Evolutionary conservation across 164 flowering plant species (phyloP).

Genomic region (Magnolia sinica): DNA sequence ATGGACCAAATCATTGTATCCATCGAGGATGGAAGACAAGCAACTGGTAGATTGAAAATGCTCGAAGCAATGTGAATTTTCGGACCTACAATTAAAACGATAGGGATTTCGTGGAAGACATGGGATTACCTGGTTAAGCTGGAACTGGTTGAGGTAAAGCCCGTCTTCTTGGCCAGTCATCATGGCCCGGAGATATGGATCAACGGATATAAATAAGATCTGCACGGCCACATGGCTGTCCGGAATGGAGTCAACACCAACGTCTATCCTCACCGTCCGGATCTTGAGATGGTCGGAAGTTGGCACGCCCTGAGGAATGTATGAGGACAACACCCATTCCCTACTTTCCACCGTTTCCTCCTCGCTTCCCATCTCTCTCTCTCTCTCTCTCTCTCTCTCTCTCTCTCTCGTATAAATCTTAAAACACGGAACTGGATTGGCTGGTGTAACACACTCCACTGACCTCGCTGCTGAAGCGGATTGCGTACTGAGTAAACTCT

Average conservation of each 20-base stretch:
- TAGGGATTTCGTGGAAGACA: no score
- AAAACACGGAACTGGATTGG: no score
- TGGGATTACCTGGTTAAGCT: constrained; percentile 28
- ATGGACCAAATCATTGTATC: no score
- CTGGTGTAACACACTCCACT: no score
- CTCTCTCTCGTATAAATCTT: no score
- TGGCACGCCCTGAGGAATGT: constrained; percentile 30
- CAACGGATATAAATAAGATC: constrained; percentile 32
- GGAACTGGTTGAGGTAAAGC: constrained; percentile 25
- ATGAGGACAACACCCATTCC: constrained; percentile 39
- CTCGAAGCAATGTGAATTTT: no score
- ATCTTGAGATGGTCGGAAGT: constrained; percentile 37
- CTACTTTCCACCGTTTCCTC: constrained; percentile 22
- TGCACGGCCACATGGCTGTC: constrained; percentile 29
- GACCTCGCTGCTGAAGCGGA: no score
- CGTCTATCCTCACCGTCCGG: constrained; percentile 8
- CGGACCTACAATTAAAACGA: no score
- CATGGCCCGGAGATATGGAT: constrained; percentile 32
- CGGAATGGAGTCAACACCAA: constrained; percentile 27
- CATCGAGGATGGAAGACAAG: no score
- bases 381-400: not conserved
- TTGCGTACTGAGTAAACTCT: no score
- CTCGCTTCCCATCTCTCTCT: not conserved
- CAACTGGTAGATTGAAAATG: no score
- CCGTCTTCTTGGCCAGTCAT: constrained; percentile 36